Conservation (phyloP, 805 yeast genomes). For the Alloascoidea africana region DNA sequence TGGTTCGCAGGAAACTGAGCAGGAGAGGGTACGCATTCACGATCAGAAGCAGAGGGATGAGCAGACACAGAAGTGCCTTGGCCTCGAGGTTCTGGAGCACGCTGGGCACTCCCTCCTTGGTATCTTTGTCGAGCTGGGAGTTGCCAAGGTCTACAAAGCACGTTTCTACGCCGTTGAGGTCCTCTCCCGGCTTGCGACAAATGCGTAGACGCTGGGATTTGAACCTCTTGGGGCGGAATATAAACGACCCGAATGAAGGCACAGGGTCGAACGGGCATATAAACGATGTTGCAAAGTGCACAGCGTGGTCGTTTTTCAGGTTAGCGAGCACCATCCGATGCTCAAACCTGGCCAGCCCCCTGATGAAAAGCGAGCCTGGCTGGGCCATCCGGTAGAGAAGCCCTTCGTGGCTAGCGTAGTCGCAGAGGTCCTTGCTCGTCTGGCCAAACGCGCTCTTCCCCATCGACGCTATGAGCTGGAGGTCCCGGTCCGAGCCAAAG, state of each 20-base stretch:
- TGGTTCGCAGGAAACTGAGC: no score
- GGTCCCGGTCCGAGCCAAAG: constrained; percentile 21
- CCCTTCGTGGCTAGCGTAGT: constrained; percentile 27
- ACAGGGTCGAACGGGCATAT: constrained; percentile 29
- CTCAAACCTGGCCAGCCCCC: constrained; percentile 43
- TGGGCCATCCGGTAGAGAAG: constrained; percentile 30
- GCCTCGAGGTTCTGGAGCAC: no score
- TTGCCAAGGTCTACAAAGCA: no score
- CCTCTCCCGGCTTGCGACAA: not conserved
- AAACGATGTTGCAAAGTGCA: constrained; percentile 73
- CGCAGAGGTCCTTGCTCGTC: constrained; percentile 66
- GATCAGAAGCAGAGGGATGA: no score
- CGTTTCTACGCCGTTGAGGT: no score
- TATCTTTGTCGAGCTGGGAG: no score
- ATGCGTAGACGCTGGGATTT: constrained; percentile 3
- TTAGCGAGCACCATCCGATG: constrained; percentile 55
- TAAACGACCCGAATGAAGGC: constrained; percentile 3
- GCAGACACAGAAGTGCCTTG: no score
- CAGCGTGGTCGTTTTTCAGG: constrained; percentile 70
- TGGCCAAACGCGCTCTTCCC: constrained; percentile 45
- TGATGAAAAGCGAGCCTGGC: constrained; percentile 28
- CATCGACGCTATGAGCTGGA: constrained; percentile 27
- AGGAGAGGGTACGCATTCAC: no score
- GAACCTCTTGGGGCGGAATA: constrained; percentile 5
- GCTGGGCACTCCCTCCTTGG: no score